Conservation (phyloP, 805 yeast species). For the Lipomyces japonicus region DNA sequence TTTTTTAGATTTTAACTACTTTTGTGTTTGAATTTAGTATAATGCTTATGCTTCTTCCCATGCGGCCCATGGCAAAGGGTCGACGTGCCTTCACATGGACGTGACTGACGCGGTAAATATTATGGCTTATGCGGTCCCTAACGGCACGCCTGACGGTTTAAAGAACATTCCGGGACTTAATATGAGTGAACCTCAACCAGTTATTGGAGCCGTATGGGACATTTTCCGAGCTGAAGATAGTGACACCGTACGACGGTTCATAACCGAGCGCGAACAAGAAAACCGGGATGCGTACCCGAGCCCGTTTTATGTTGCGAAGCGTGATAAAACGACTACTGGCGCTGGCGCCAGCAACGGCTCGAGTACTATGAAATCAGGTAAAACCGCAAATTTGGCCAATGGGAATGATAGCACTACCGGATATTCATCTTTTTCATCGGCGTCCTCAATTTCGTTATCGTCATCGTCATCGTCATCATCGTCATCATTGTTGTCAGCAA, state of each 20-base stretch:
- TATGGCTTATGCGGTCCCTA: slow-evolving; percentile 16
- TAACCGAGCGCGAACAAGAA: slow-evolving; percentile 21
- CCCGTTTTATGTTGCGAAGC: slow-evolving; percentile 9
- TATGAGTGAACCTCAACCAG: not conserved
- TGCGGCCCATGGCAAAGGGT: slow-evolving; percentile 13
- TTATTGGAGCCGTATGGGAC: slow-evolving; percentile 26
- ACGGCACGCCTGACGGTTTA: slow-evolving; percentile 9
- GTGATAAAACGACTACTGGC: slow-evolving; percentile 7
- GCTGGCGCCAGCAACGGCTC: too few relatives aligned
- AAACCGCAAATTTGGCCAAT: too few relatives aligned
- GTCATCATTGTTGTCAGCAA: not conserved
- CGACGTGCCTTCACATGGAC: slow-evolving; percentile 21
- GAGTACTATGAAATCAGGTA: too few relatives aligned
- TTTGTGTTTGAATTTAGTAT: slow-evolving; percentile 2
- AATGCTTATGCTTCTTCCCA: slow-evolving; percentile 22
- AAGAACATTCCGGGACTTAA: slow-evolving; percentile 14
- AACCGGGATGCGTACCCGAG: slow-evolving; percentile 16
- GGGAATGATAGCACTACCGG: too few relatives aligned
- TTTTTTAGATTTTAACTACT: not conserved
- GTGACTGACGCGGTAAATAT: slow-evolving; percentile 25
- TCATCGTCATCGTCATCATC: not conserved
- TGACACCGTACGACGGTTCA: slow-evolving; percentile 15
- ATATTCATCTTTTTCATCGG: too few relatives aligned
- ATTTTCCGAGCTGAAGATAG: slow-evolving; percentile 23
- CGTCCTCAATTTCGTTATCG: not conserved